phyloP scores from a whole-genome alignment of 2,329 filamentous ascomycete genomes.

The Claviceps sp. region DNA sequence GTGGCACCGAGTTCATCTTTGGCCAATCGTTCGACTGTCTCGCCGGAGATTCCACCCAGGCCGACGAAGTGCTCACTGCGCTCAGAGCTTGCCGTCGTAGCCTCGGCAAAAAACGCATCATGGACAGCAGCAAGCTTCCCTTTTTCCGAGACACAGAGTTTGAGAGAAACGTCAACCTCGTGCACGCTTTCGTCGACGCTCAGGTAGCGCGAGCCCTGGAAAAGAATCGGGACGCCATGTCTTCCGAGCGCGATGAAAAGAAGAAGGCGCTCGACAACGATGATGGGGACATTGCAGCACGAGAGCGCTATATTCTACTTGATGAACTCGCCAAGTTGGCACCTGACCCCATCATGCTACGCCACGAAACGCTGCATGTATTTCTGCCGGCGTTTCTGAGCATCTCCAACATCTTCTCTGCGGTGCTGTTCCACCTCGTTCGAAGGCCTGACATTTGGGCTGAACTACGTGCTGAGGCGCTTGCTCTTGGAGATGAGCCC shows the following conservation, averaged over 20 bases:
- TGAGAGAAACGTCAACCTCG: neutral
- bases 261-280: neutral
- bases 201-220: neutral
- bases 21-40: slow-evolving; percentile 2
- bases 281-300: neutral
- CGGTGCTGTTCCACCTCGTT: neutral
- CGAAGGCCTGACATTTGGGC: slow-evolving; percentile 1
- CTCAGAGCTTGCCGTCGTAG: neutral
- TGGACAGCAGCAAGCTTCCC: neutral
- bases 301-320: neutral
- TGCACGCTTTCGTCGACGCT: slow-evolving; percentile 3
- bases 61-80: neutral
- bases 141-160: neutral
- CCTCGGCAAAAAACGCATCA: slow-evolving; percentile 1
- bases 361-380: slow-evolving; percentile 1
- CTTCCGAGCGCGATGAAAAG: neutral
- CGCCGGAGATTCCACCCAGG: neutral
- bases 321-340: slow-evolving; percentile 1
- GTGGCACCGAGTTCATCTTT: slow-evolving; percentile 3
- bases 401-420: slow-evolving; percentile 1
- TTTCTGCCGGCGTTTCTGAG: slow-evolving; percentile 3
- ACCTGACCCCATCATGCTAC: neutral
- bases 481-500: neutral
- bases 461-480: neutral
- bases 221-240: neutral